These are phyloP conservation scores for Eimeria zaria DNA, from an alignment of 169 alveolate species.

Conservation along the genomic window DNA sequence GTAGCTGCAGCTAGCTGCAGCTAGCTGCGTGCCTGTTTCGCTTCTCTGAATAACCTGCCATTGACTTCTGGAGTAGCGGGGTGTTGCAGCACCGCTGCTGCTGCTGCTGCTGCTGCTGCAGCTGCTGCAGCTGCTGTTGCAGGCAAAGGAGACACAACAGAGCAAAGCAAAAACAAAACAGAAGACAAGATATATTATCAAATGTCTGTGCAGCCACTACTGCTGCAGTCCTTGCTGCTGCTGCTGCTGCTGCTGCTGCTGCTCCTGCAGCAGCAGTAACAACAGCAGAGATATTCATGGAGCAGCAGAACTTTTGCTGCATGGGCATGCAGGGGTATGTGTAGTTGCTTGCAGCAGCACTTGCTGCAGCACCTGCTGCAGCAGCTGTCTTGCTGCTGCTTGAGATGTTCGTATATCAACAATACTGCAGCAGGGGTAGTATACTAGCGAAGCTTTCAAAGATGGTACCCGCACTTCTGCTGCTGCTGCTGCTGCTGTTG, in stretches of 20 bases:
- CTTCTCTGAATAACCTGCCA: too few species aligned
- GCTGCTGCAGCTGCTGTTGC: too few species aligned
- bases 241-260: conserved; percentile 23
- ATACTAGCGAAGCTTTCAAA: neutral
- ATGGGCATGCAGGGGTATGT: neutral
- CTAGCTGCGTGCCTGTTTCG: too few species aligned
- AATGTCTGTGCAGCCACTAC: neutral
- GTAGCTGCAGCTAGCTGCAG: neutral
- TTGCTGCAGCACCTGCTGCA: conserved; percentile 53
- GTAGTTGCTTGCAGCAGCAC: conserved; percentile 43
- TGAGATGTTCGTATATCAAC: neutral
- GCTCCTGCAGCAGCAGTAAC: conserved; percentile 20
- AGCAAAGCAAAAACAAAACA: neutral
- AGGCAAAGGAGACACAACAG: neutral
- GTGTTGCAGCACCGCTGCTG: neutral
- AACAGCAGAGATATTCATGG: neutral
- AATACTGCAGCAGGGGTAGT: conserved; percentile 16
- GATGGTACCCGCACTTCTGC: conserved; percentile 1
- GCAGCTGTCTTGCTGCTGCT: conserved; percentile 35
- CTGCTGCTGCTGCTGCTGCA: conserved; percentile 11
- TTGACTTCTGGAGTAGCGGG: neutral
- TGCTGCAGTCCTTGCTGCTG: conserved; percentile 12
- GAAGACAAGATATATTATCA: neutral
- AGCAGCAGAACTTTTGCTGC: neutral
- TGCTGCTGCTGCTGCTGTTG: conserved; percentile 17